phyloP scores from a whole-genome alignment of 495 filamentous ascomycete genomes.

The Jackrogersella multiformis region DNA sequence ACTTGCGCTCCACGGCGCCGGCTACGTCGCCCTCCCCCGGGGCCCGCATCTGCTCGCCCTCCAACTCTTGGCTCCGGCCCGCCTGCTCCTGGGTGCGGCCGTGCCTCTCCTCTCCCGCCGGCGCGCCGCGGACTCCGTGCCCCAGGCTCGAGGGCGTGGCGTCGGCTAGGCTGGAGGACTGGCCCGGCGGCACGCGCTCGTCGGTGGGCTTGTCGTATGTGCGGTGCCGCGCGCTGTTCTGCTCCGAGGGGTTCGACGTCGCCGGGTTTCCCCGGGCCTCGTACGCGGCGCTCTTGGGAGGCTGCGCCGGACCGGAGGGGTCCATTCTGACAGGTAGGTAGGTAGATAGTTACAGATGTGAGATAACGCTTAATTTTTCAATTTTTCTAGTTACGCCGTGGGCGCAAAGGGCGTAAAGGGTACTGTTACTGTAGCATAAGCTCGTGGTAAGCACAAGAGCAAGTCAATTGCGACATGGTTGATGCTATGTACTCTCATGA shows the following conservation, averaged over 20 bases:
- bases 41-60: slow-evolving; percentile 61
- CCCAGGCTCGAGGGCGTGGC: slow-evolving; percentile 48
- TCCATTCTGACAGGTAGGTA: slow-evolving; percentile 37
- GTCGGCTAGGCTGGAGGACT: slow-evolving; percentile 31
- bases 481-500: no score
- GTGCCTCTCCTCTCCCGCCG: slow-evolving; percentile 33
- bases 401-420: no score
- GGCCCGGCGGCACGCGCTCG: slow-evolving; percentile 39
- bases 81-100: slow-evolving; percentile 44
- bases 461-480: no score
- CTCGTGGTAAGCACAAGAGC: no score
- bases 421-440: no score
- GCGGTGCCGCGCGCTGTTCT: slow-evolving; percentile 47
- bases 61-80: slow-evolving; percentile 57
- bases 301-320: slow-evolving; percentile 56
- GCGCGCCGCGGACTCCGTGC: slow-evolving; percentile 50
- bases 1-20: slow-evolving; percentile 54
- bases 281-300: slow-evolving; percentile 63
- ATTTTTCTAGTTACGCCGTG: no score
- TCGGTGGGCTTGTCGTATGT: slow-evolving; percentile 39
- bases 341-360: no score
- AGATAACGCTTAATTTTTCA: no score
- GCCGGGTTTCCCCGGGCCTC: slow-evolving; percentile 59
- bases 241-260: slow-evolving; percentile 59
- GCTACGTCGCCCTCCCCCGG: slow-evolving; percentile 65